Percentiles rank a stretch among this genome's conserved stretches.
Evolutionary conservation across 73 alveolate species (phyloP).

Genomic region (Paramecium primaurelia): DNA sequence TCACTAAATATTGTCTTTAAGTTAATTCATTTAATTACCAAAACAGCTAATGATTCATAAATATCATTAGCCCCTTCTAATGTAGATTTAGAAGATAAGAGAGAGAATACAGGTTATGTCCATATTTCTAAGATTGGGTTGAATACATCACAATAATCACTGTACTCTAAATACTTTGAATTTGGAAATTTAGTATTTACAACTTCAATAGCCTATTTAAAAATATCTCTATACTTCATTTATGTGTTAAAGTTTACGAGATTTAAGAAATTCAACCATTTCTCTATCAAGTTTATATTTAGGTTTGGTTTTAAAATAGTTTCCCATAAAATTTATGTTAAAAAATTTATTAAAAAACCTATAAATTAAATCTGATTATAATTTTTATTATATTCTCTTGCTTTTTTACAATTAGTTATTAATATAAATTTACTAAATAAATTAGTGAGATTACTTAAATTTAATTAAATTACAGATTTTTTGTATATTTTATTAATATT

Average conservation of each 20-base stretch:
- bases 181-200: neutral
- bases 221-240: neutral
- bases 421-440: neutral
- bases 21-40: neutral
- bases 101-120: neutral
- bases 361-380: neutral
- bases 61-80: slow-evolving; percentile 13
- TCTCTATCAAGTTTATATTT: neutral
- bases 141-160: slow-evolving; percentile 9
- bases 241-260: neutral
- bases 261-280: neutral
- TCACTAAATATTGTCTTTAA: slow-evolving; percentile 43
- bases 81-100: neutral
- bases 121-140: neutral
- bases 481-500: no score
- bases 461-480: no score
- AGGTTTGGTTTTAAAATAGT: neutral
- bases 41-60: slow-evolving; percentile 48
- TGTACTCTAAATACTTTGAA: neutral
- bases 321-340: neutral
- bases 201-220: neutral
- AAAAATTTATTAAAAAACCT: neutral
- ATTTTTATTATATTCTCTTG: neutral
- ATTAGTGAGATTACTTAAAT: no score
- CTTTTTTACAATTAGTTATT: neutral